Evolutionary conservation across 495 filamentous ascomycete genomes (phyloP).

Genomic region (Penicillium ucsense): DNA sequence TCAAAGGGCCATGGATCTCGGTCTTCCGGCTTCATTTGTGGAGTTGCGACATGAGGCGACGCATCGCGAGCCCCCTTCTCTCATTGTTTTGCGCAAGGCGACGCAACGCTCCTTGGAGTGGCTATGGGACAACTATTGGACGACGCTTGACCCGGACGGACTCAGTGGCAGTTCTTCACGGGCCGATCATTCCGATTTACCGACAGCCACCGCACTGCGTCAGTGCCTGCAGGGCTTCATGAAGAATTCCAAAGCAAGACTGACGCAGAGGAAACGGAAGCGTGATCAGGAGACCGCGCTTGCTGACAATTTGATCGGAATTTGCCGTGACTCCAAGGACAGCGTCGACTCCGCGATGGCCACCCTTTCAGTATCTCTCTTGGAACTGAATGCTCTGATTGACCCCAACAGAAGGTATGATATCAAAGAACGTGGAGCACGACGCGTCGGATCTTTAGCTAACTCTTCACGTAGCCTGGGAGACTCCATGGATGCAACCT

Average conservation of each 20-base stretch:
- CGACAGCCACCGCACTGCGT: conserved; percentile 12
- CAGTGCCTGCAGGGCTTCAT: conserved; percentile 12
- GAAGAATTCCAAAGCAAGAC: conserved; percentile 5
- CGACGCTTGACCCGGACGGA: conserved; percentile 11
- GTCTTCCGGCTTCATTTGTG: conserved; percentile 74
- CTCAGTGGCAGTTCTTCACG: neutral
- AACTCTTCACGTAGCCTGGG: conserved; percentile 17
- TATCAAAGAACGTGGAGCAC: neutral
- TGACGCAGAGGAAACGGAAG: conserved; percentile 25
- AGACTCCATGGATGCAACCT: conserved; percentile 18
- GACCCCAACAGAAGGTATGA: conserved; percentile 23
- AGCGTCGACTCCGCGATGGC: conserved; percentile 7
- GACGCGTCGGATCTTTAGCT: conserved; percentile 1
- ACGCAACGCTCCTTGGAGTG: conserved; percentile 62
- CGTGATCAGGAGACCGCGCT: conserved; percentile 16
- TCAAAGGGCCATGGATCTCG: conserved; percentile 61
- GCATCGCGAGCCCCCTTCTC: conserved; percentile 72
- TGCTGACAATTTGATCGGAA: conserved; percentile 18
- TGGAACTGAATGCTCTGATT: conserved; percentile 22
- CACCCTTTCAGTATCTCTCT: conserved; percentile 18
- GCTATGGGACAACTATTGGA: conserved; percentile 88
- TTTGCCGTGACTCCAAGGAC: conserved; percentile 12
- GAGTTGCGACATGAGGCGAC: conserved; percentile 85
- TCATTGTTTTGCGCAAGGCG: conserved; percentile 57
- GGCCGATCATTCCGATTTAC: conserved; percentile 5